Percentiles rank a stretch among this genome's conserved stretches.
phyloP scores from a whole-genome alignment of 1,139 yeast genomes.

The Nematodospora anomalae region DNA sequence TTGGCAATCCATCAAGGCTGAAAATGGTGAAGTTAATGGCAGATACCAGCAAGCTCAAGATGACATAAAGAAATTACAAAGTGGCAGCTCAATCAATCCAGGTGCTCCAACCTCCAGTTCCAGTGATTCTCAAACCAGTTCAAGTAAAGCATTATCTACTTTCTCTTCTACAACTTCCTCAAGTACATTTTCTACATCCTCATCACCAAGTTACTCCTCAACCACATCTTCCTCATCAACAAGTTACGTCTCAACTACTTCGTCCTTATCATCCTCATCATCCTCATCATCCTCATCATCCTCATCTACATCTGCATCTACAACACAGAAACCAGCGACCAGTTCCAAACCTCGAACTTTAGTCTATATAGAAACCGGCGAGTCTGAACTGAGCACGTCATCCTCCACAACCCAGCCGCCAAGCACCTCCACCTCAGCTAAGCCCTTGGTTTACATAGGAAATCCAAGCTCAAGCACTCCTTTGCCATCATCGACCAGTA shows the following conservation, averaged over 20 bases:
- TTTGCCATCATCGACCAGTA: neutral
- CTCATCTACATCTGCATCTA: slow-evolving; percentile 6
- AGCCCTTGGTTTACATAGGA: neutral
- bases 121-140: no score
- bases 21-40: slow-evolving; percentile 64
- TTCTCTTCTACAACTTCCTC: slow-evolving; percentile 1
- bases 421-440: neutral
- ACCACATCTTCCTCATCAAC: slow-evolving; percentile 7
- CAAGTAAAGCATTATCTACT: no score
- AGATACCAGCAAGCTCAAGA: slow-evolving; percentile 49
- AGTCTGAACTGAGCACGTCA: neutral
- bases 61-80: slow-evolving; percentile 45
- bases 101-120: slow-evolving; percentile 9
- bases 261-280: slow-evolving; percentile 1
- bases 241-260: slow-evolving; percentile 1
- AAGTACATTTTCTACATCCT: neutral
- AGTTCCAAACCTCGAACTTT: neutral
- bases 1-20: slow-evolving; percentile 68
- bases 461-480: neutral
- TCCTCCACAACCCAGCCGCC: neutral
- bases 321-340: neutral
- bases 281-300: slow-evolving; percentile 4
- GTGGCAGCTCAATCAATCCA: slow-evolving; percentile 19
- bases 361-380: neutral
- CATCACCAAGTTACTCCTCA: slow-evolving; percentile 3